Evolutionary conservation across 2,329 filamentous ascomycete genomes (phyloP).

Genomic region (Epicoccum sorghinum): DNA sequence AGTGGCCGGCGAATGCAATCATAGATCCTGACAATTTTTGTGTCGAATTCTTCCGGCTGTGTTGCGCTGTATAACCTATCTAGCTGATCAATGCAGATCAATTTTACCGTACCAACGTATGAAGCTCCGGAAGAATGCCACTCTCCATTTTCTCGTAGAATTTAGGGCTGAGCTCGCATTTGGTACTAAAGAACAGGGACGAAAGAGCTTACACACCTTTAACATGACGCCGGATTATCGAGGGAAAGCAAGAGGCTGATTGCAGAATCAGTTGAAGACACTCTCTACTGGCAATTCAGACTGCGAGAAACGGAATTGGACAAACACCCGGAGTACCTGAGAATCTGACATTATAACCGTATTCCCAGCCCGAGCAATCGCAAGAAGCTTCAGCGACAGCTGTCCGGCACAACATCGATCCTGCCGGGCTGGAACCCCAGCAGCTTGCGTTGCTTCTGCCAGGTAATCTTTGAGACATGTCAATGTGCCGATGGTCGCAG

Average conservation of each 20-base stretch:
- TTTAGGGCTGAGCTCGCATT: neutral
- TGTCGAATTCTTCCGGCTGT: neutral
- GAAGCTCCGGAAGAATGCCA: neutral
- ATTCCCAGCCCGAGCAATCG: slow-evolving; percentile 11
- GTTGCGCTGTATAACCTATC: neutral
- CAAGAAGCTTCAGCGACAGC: slow-evolving; percentile 3
- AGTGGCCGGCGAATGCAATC: slow-evolving; percentile 45
- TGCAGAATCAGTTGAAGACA: neutral
- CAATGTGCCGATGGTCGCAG: too few species aligned
- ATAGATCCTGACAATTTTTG: slow-evolving; percentile 27
- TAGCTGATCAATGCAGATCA: neutral
- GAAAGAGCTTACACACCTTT: neutral
- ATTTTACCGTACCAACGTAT: neutral
- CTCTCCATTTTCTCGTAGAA: too few species aligned
- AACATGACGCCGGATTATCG: too few species aligned
- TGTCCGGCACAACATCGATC: too few species aligned
- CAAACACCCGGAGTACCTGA: neutral
- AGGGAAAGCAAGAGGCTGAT: neutral
- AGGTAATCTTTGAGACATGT: too few species aligned
- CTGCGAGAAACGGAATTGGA: neutral
- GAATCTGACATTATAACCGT: slow-evolving; percentile 4
- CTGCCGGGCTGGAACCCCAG: too few species aligned
- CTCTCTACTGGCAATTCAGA: neutral
- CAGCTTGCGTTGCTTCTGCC: too few species aligned
- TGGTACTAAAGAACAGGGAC: neutral